phyloP scores from a whole-genome alignment of 75 land plant genomes.

The Chamaecyparis obtusa region DNA sequence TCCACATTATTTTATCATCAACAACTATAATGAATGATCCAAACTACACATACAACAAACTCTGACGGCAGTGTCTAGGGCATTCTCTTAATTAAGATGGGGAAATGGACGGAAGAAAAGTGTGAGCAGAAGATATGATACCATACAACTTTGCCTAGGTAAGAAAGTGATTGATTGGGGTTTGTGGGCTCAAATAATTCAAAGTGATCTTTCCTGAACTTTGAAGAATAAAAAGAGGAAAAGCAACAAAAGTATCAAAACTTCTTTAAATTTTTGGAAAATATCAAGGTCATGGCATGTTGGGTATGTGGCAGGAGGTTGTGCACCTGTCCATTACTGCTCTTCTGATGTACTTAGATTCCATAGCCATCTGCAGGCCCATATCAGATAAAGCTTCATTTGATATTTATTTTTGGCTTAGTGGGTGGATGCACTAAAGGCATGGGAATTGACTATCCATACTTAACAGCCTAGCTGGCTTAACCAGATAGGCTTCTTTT shows the following conservation, averaged over 20 bases:
- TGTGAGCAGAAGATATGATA: background rate
- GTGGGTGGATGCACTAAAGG: background rate
- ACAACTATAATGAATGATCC: background rate
- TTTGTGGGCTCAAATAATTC: background rate
- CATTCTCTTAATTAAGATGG: no score
- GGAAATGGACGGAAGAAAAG: background rate
- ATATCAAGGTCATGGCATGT: slow-evolving; percentile 2
- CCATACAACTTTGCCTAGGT: background rate
- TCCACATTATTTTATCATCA: background rate
- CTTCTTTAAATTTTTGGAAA: background rate
- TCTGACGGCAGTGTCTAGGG: no score
- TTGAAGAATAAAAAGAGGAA: background rate
- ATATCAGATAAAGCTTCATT: background rate
- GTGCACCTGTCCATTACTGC: slow-evolving; percentile 5
- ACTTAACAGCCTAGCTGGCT: background rate
- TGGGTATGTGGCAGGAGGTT: background rate
- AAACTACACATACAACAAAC: background rate
- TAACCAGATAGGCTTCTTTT: background rate
- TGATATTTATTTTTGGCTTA: background rate
- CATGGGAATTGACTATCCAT: background rate
- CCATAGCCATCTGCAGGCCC: background rate
- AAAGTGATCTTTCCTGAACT: background rate
- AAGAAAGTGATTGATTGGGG: background rate
- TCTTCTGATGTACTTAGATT: slow-evolving; percentile 1
- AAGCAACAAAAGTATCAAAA: background rate